These are phyloP conservation scores for Pseudozyma thailandica DNA, from an alignment of 1,284 basidiomycete genomes.

Conservation along the genomic window DNA sequence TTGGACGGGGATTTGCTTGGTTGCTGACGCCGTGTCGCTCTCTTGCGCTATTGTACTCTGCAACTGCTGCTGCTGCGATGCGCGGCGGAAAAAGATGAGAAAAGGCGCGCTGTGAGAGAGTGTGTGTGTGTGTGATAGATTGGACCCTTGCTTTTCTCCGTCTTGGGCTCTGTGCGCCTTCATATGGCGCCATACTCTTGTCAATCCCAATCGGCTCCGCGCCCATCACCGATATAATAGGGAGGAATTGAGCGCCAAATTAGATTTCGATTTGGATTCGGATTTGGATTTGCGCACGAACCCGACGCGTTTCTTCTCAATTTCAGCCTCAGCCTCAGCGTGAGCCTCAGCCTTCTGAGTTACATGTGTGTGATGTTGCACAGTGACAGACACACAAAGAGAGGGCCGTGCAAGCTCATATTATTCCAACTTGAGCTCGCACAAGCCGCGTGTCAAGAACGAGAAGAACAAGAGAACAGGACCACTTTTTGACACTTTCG, in stretches of 20 bases:
- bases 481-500: not conserved
- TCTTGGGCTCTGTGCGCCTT: not conserved
- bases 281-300: not conserved
- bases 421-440: too few relatives aligned
- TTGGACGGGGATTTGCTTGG: too few relatives aligned
- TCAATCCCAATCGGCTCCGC: constrained; percentile 6
- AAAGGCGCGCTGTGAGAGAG: not conserved
- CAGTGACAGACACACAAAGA: too few relatives aligned
- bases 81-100: not conserved
- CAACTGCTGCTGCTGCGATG: not conserved
- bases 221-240: constrained; percentile 12
- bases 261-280: not conserved
- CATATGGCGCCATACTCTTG: not conserved
- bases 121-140: not conserved
- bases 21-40: not conserved
- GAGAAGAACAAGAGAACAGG: not conserved
- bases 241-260: not conserved
- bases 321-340: constrained; percentile 1
- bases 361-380: too few relatives aligned
- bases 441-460: too few relatives aligned
- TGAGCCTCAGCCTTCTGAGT: too few relatives aligned
- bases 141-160: not conserved
- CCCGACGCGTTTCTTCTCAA: too few relatives aligned
- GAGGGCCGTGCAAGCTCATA: too few relatives aligned
- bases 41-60: not conserved